These are phyloP conservation scores for Hygrophorus russula DNA, from an alignment of 768 basidiomycete genomes.

Conservation along the genomic window DNA sequence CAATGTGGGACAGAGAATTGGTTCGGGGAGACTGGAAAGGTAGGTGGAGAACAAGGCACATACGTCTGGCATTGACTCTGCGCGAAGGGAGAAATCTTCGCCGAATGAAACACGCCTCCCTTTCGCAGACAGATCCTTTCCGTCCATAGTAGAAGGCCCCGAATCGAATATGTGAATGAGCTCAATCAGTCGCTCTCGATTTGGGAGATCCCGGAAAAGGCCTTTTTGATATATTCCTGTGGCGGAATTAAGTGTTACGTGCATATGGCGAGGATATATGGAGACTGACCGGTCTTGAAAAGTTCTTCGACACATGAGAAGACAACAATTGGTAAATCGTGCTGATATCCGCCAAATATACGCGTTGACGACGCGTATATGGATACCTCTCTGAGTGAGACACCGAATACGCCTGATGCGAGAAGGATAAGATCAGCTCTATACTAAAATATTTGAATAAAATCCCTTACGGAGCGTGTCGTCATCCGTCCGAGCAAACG, in stretches of 20 bases:
- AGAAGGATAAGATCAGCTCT: background rate
- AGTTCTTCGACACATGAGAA: slow-evolving; percentile 31
- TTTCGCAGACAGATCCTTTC: slow-evolving; percentile 9
- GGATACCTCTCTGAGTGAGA: slow-evolving; percentile 22
- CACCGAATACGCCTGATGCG: slow-evolving; percentile 22
- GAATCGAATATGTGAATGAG: slow-evolving; percentile 28
- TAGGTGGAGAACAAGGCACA: slow-evolving; percentile 30
- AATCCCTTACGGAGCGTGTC: slow-evolving; percentile 7
- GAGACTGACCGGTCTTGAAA: slow-evolving; percentile 23
- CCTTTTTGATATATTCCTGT: slow-evolving; percentile 23
- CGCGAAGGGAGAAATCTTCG: slow-evolving; percentile 19
- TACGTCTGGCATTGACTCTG: slow-evolving; percentile 27
- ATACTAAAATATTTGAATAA: background rate
- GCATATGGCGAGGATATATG: background rate
- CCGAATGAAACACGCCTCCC: slow-evolving; percentile 11
- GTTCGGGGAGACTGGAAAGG: slow-evolving; percentile 28
- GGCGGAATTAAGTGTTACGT: slow-evolving; percentile 1
- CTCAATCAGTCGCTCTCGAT: slow-evolving; percentile 23
- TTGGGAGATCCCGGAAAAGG: slow-evolving; percentile 22
- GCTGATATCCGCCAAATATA: slow-evolving; percentile 23
- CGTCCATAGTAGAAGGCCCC: slow-evolving; percentile 9
- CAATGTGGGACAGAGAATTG: slow-evolving; percentile 21
- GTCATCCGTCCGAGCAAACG: slow-evolving; percentile 7
- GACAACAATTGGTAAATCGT: slow-evolving; percentile 28
- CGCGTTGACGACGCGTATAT: slow-evolving; percentile 23